Percentiles rank a stretch among this genome's conserved stretches.
Conservation (phyloP, 1,284 basidiomycete species). For the Leccinum pachyderme region DNA sequence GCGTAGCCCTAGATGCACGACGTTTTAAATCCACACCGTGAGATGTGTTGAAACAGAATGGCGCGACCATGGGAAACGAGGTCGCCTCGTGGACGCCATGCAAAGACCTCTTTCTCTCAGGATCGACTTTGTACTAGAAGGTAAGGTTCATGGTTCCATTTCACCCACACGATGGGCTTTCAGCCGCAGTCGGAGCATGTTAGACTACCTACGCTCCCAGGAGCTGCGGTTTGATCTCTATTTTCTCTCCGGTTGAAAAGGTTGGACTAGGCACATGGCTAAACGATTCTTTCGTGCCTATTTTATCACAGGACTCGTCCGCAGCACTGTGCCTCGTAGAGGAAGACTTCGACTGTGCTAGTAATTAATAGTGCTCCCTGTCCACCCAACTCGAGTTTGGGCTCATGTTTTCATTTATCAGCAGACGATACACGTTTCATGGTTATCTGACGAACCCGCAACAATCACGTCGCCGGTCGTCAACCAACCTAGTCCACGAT, state of each 20-base stretch:
- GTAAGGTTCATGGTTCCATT: not conserved
- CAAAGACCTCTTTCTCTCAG: not conserved
- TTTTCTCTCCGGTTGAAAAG: slow-evolving; percentile 3
- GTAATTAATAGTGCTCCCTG: not conserved
- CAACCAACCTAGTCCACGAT: slow-evolving; percentile 31
- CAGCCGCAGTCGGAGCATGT: slow-evolving; percentile 21
- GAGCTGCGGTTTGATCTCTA: slow-evolving; percentile 13
- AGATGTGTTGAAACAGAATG: slow-evolving; percentile 12
- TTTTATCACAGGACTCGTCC: not conserved
- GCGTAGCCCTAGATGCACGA: slow-evolving; percentile 1
- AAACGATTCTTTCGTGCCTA: not conserved
- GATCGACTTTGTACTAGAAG: too few relatives aligned
- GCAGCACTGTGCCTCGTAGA: not conserved
- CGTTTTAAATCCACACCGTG: slow-evolving; percentile 26
- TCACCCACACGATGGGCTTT: slow-evolving; percentile 13
- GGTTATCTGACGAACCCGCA: not conserved
- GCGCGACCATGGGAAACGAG: slow-evolving; percentile 26
- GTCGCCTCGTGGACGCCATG: slow-evolving; percentile 26
- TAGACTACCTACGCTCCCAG: slow-evolving; percentile 26
- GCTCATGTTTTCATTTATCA: not conserved
- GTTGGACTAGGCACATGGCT: not conserved
- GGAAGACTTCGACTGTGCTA: not conserved
- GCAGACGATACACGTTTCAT: not conserved
- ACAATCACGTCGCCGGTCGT: not conserved
- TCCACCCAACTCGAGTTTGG: not conserved